phyloP scores from a whole-genome alignment of 352 stramenopile genomes.

The Pythium brassicae region DNA sequence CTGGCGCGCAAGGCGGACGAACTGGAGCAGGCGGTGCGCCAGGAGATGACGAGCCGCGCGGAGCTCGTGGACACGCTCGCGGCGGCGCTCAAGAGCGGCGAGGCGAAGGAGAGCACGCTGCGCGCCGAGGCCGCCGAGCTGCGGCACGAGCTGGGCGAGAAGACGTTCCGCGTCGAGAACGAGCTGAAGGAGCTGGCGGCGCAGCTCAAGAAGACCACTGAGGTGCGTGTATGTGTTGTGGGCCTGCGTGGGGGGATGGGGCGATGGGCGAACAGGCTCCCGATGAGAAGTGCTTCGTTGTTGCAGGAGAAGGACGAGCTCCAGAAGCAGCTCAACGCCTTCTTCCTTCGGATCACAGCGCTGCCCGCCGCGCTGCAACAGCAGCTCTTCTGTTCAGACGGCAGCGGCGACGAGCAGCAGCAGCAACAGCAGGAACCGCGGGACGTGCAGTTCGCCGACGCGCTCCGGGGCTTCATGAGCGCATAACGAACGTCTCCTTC shows the following conservation, averaged over 20 bases:
- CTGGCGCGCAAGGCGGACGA: slow-evolving; percentile 48
- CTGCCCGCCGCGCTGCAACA: slow-evolving; percentile 66
- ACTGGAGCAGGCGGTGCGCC: slow-evolving; percentile 41
- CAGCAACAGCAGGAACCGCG: no score
- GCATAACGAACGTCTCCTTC: slow-evolving; percentile 15
- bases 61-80: slow-evolving; percentile 75
- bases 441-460: slow-evolving; percentile 67
- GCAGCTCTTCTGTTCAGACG: slow-evolving; percentile 53
- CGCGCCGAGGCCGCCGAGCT: slow-evolving; percentile 37
- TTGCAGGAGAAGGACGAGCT: slow-evolving; percentile 74
- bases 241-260: background rate
- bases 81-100: slow-evolving; percentile 43
- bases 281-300: background rate
- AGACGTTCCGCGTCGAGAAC: slow-evolving; percentile 57
- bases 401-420: slow-evolving; percentile 14
- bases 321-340: slow-evolving; percentile 73
- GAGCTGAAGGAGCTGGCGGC: slow-evolving; percentile 48
- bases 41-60: slow-evolving; percentile 63
- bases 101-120: slow-evolving; percentile 49
- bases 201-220: slow-evolving; percentile 57
- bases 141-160: slow-evolving; percentile 54
- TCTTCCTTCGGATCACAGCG: slow-evolving; percentile 71
- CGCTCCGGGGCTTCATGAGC: slow-evolving; percentile 74
- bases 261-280: no score
- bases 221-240: slow-evolving; percentile 26